These are phyloP conservation scores for Collybiopsis confluens DNA, from an alignment of 768 basidiomycete genomes.

Conservation along the genomic window DNA sequence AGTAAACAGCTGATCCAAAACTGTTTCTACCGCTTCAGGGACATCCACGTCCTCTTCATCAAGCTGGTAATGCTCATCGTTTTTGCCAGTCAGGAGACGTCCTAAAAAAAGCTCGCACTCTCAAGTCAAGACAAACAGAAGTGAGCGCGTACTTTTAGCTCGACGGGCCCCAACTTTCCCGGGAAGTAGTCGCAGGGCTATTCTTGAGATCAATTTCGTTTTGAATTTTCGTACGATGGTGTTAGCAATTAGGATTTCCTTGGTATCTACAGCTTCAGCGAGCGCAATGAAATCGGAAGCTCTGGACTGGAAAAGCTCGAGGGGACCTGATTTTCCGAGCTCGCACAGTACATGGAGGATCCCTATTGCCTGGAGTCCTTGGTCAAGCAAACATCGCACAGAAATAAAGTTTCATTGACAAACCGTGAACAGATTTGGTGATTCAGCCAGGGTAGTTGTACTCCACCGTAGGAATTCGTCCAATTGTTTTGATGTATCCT, in stretches of 20 bases:
- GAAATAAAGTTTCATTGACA: slow-evolving; percentile 13
- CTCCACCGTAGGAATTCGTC: slow-evolving; percentile 50
- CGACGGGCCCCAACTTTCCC: slow-evolving; percentile 30
- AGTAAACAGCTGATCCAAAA: slow-evolving; percentile 69
- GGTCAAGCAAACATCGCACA: neutral
- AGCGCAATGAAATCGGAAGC: slow-evolving; percentile 42
- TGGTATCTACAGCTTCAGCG: slow-evolving; percentile 36
- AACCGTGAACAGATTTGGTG: slow-evolving; percentile 50
- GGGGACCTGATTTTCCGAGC: slow-evolving; percentile 59
- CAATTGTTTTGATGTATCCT: slow-evolving; percentile 51
- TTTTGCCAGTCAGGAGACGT: slow-evolving; percentile 25
- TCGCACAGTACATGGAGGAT: slow-evolving; percentile 67
- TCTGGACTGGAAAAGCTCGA: slow-evolving; percentile 44
- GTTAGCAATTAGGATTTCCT: slow-evolving; percentile 41
- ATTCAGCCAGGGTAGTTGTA: slow-evolving; percentile 28
- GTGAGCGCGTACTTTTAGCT: slow-evolving; percentile 34
- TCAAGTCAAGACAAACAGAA: slow-evolving; percentile 5
- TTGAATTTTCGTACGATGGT: slow-evolving; percentile 66
- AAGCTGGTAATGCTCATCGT: slow-evolving; percentile 5
- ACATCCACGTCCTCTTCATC: slow-evolving; percentile 53
- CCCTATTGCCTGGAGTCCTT: slow-evolving; percentile 53
- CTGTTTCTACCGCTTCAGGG: slow-evolving; percentile 72
- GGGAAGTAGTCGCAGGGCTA: slow-evolving; percentile 61
- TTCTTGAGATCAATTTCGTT: slow-evolving; percentile 63
- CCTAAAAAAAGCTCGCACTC: slow-evolving; percentile 17